A percentile compares a stretch with the other conserved stretches of the same genome.
These are phyloP conservation scores for Penicillium sp. DNA, from an alignment of 2,329 filamentous ascomycete genomes.

Conservation along the genomic window DNA sequence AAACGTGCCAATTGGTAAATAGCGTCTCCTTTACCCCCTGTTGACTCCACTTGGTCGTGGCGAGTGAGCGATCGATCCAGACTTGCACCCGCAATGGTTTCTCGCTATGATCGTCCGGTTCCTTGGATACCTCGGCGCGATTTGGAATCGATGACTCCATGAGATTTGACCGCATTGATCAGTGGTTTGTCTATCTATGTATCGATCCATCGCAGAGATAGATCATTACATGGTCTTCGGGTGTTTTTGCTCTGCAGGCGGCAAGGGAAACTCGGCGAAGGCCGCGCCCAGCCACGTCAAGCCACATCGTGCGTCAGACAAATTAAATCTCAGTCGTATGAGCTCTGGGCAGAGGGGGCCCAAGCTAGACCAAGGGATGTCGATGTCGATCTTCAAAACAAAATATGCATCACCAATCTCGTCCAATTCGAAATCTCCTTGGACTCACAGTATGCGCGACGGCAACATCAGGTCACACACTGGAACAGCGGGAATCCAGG, in stretches of 20 bases:
- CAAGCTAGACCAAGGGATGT: neutral
- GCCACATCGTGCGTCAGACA: slow-evolving; percentile 7
- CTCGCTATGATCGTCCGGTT: slow-evolving; percentile 3
- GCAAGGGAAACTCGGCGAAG: neutral
- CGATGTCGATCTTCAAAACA: neutral
- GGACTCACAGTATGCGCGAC: neutral
- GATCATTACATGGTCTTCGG: neutral
- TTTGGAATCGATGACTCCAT: slow-evolving; percentile 22
- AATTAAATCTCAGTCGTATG: neutral
- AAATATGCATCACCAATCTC: neutral
- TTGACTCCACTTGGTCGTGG: slow-evolving; percentile 7
- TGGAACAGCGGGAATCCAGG: slow-evolving; percentile 10
- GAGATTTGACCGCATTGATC: slow-evolving; percentile 1
- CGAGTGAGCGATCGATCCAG: slow-evolving; percentile 23
- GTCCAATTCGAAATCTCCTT: neutral
- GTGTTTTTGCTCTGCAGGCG: neutral
- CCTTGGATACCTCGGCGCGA: slow-evolving; percentile 5
- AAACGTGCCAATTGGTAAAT: neutral
- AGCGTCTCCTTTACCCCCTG: slow-evolving; percentile 5
- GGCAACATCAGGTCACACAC: neutral
- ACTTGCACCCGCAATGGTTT: slow-evolving; percentile 12
- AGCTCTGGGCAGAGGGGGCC: neutral
- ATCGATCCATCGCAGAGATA: no score
- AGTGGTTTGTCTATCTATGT: no score
- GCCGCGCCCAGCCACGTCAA: neutral